phyloP scores from a whole-genome alignment of 2,329 filamentous ascomycete genomes.

The Clonostachys rhizophaga region DNA sequence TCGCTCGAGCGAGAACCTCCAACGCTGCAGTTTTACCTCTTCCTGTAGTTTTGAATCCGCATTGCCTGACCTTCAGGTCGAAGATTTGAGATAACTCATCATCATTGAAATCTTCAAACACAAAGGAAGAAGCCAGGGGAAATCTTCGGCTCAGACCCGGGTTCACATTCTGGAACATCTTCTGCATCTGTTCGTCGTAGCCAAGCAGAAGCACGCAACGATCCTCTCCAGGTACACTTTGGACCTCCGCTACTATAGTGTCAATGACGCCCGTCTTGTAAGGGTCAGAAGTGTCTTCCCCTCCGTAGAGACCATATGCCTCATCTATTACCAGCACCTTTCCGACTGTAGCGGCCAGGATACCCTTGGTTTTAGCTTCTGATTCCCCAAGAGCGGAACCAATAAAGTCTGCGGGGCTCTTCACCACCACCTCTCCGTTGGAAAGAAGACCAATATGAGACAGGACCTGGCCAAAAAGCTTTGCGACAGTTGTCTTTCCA shows the following conservation, averaged over 20 bases:
- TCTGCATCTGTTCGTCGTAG: conserved; percentile 64
- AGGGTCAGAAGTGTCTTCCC: conserved; percentile 19
- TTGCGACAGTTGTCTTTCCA: conserved; percentile 72
- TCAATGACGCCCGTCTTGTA: conserved; percentile 66
- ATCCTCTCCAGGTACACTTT: conserved; percentile 65
- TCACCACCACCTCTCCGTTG: conserved; percentile 66
- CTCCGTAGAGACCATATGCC: conserved; percentile 61
- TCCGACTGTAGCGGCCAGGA: conserved; percentile 59
- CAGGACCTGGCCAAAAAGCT: conserved; percentile 65
- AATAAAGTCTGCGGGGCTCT: conserved; percentile 72
- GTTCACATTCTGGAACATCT: conserved; percentile 72
- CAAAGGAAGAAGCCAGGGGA: conserved; percentile 56
- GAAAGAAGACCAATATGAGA: conserved; percentile 63
- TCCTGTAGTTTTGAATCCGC: conserved; percentile 46
- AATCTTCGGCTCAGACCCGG: conserved; percentile 66
- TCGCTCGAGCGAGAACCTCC: conserved; percentile 54
- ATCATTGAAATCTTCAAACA: conserved; percentile 64
- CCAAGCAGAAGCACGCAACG: conserved; percentile 68
- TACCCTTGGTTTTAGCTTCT: conserved; percentile 67
- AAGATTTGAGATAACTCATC: conserved; percentile 55
- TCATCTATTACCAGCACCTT: conserved; percentile 81
- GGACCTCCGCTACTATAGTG: conserved; percentile 69
- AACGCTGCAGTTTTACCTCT: conserved; percentile 48
- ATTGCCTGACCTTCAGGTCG: conserved; percentile 54
- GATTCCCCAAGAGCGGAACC: conserved; percentile 60